phyloP scores from a whole-genome alignment of 106 monocot species.

The Dendrobium nobile region DNA sequence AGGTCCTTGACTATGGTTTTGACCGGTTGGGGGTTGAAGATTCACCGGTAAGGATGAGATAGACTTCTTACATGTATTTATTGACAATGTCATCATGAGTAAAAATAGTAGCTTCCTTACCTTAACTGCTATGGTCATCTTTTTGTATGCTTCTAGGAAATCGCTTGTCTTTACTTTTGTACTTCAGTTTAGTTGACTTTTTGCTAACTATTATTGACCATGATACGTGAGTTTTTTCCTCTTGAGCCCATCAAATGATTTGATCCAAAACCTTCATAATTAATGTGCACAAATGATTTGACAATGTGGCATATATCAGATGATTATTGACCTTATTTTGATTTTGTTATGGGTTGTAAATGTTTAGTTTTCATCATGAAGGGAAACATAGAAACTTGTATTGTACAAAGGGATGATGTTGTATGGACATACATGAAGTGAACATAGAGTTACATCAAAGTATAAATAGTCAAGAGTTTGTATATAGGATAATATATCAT shows the following conservation, averaged over 20 bases:
- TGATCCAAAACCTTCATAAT: not conserved
- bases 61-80: not conserved
- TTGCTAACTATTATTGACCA: not conserved
- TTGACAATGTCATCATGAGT: not conserved
- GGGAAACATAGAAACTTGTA: not conserved
- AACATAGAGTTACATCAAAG: too few relatives aligned
- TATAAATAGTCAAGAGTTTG: too few relatives aligned
- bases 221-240: not conserved
- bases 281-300: not conserved
- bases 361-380: not conserved
- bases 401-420: not conserved
- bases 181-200: not conserved
- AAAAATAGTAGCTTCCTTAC: not conserved
- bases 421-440: not conserved
- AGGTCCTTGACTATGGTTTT: conserved; percentile 96
- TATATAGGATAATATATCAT: too few relatives aligned
- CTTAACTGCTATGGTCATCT: not conserved
- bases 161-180: not conserved
- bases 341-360: not conserved
- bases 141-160: not conserved
- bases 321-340: not conserved
- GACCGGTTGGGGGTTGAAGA: conserved; percentile 67
- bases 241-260: not conserved
- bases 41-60: conserved; percentile 26
- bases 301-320: not conserved